A percentile compares a stretch with the other conserved stretches of the same genome.
phyloP scores from a whole-genome alignment of 106 monocot genomes.

The Acanthochlamys bracteata region DNA sequence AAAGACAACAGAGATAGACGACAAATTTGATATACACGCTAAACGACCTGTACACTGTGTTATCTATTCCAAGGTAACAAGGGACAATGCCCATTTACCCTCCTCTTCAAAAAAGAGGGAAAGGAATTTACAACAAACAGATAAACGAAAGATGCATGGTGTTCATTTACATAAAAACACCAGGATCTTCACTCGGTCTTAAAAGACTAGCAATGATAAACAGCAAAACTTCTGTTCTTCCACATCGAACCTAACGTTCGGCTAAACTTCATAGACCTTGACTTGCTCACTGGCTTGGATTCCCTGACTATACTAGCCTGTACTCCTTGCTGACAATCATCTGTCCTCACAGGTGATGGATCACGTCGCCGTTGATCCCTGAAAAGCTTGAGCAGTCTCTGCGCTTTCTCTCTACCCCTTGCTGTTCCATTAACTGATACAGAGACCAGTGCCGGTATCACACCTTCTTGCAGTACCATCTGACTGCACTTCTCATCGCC shows the following conservation, averaged over 20 bases:
- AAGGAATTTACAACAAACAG: too few relatives aligned
- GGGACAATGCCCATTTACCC: too few relatives aligned
- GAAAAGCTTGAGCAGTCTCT: constrained; percentile 62
- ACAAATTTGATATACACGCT: too few relatives aligned
- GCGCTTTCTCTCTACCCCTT: constrained; percentile 62
- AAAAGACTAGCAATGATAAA: constrained; percentile 20
- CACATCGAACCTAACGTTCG: constrained; percentile 40
- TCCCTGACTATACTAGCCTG: not conserved
- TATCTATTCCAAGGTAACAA: too few relatives aligned
- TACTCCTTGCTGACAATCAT: constrained; percentile 5
- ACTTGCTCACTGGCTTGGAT: constrained; percentile 26
- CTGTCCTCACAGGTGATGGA: constrained; percentile 3
- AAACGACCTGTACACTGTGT: too few relatives aligned
- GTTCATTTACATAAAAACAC: too few relatives aligned
- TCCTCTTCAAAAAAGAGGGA: too few relatives aligned
- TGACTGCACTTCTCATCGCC: constrained; percentile 45
- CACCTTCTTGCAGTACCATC: constrained; percentile 83
- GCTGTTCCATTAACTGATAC: constrained; percentile 46
- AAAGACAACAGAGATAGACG: too few relatives aligned
- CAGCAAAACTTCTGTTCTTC: constrained; percentile 21
- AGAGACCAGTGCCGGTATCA: constrained; percentile 59
- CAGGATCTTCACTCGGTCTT: too few relatives aligned
- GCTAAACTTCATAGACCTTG: constrained; percentile 33
- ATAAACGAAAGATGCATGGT: too few relatives aligned
- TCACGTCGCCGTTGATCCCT: constrained; percentile 65